Evolutionary conservation across 345 rosid genomes (phyloP), one percentile per base, ranked within the genome.

Genomic region (Bruguiera gymnorhiza): DNA sequence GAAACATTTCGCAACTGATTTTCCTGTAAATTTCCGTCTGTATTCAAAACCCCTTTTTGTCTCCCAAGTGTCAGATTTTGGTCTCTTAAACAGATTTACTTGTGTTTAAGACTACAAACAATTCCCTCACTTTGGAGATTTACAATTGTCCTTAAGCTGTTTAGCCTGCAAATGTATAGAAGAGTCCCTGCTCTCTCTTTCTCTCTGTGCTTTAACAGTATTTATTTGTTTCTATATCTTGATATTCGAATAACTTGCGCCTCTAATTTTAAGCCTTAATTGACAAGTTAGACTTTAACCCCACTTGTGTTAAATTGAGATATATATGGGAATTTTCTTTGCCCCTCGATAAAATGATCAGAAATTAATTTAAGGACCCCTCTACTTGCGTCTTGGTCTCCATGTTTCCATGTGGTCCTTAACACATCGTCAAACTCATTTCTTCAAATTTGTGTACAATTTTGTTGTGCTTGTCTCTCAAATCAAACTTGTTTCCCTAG

Each of bases 41-140:
- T 67, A 71, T 69, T 54, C 63, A 62, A 75, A 63, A 77, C 70
- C 67, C 70, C 51, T 76, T 43, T 73, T 50, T 71, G 60, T 73
- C 75, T 59, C 70, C 26, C 1, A 19, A 66, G 70, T 79, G 83
- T 79, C 75, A 74, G 74, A 63, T 66, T 51, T 62, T 78, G 71
- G 71, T 72, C 58, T 68, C 69, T 30, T 67, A 66, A 29, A 60
- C 53, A 71, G 60, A 21, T 66, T 27, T 32, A 57, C 18, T 29
- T 67, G 53, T 73, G 63, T 61, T 37, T n/a, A 54, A 60, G 24
- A 36, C 51, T 60, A 59, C 21, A 60, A 69, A 69, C 53, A 13
- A 54, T 34, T 24, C 37, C 18, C 21, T 63, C 56, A 21, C 54
- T 57, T 71, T 39, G 63, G 65, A 36, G 43, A 23, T 43, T 69